These are phyloP conservation scores for Pleurotus ostreatus DNA, from an alignment of 768 basidiomycete species.

Conservation along the genomic window DNA sequence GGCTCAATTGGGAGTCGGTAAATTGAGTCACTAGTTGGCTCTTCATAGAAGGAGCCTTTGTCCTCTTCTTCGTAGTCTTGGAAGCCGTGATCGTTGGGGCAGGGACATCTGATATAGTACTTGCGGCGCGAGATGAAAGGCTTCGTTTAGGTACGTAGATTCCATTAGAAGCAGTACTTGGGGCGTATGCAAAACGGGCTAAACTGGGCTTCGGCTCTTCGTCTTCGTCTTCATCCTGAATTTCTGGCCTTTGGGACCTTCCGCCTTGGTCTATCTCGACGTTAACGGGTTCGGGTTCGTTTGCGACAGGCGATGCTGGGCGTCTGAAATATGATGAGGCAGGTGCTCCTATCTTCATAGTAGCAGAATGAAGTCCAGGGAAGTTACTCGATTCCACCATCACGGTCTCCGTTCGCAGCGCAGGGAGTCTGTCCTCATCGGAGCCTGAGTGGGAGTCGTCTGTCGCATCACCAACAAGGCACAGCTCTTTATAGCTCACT, in stretches of 20 bases:
- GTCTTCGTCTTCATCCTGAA: too few species aligned
- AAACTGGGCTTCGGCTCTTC: constrained; percentile 17
- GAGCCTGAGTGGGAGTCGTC: not conserved
- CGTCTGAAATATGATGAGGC: too few species aligned
- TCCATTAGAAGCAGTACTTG: not conserved
- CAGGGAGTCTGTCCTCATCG: not conserved
- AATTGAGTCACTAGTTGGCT: constrained; percentile 30
- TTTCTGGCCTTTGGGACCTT: too few species aligned
- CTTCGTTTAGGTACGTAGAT: constrained; percentile 7
- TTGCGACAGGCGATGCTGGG: too few species aligned
- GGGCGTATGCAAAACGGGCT: constrained; percentile 36
- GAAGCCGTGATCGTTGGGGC: constrained; percentile 3
- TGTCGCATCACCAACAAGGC: too few species aligned
- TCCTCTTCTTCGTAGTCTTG: constrained; percentile 10
- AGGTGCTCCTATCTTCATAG: too few species aligned
- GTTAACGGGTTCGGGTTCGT: too few species aligned
- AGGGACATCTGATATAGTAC: not conserved
- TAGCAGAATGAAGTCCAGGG: too few species aligned
- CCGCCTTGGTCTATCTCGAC: too few species aligned
- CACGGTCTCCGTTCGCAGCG: too few species aligned
- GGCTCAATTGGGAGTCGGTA: constrained; percentile 41
- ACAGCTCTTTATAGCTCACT: not conserved
- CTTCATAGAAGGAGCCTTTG: constrained; percentile 2
- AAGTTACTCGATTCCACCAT: too few species aligned
- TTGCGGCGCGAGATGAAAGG: not conserved